Conservation (phyloP, 2,329 filamentous ascomycete genomes). For the Celoporthe dispersa region DNA sequence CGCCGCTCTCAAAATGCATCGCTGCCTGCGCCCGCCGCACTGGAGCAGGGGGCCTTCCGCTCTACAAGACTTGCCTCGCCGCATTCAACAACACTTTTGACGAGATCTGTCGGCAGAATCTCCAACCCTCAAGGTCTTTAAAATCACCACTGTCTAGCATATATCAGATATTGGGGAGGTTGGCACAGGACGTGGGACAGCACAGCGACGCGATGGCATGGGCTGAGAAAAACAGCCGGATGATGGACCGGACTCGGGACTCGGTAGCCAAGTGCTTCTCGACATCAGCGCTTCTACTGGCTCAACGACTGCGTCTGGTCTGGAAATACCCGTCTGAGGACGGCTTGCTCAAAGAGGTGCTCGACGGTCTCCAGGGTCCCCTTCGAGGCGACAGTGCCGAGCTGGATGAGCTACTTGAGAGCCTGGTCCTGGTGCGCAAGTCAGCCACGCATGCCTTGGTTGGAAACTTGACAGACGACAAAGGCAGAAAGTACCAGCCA, state of each 20-base stretch:
- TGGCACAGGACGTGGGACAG: constrained; percentile 52
- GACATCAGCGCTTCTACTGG: constrained; percentile 58
- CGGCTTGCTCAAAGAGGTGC: constrained; percentile 51
- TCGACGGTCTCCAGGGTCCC: constrained; percentile 60
- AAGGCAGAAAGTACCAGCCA: constrained; percentile 22
- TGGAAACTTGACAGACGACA: constrained; percentile 29
- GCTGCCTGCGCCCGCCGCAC: constrained; percentile 63
- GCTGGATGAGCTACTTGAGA: constrained; percentile 63
- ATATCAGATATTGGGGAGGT: constrained; percentile 53
- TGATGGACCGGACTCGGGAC: constrained; percentile 45
- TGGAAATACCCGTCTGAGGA: constrained; percentile 44
- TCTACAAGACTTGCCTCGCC: constrained; percentile 46
- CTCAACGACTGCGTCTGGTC: constrained; percentile 55
- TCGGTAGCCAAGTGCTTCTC: constrained; percentile 57
- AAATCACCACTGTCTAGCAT: constrained; percentile 51
- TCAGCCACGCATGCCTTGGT: constrained; percentile 55
- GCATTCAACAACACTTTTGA: constrained; percentile 44
- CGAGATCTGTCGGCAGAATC: constrained; percentile 42
- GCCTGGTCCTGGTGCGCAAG: constrained; percentile 59
- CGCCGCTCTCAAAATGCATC: constrained; percentile 67
- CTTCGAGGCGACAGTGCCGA: constrained; percentile 63
- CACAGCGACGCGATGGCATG: constrained; percentile 60
- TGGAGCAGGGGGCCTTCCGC: constrained; percentile 38
- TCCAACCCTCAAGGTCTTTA: constrained; percentile 42
- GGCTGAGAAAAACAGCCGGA: constrained; percentile 51